Base-by-base conservation (phyloP, 768 basidiomycete genomes). In the Psilocybe azurescens region DNA sequence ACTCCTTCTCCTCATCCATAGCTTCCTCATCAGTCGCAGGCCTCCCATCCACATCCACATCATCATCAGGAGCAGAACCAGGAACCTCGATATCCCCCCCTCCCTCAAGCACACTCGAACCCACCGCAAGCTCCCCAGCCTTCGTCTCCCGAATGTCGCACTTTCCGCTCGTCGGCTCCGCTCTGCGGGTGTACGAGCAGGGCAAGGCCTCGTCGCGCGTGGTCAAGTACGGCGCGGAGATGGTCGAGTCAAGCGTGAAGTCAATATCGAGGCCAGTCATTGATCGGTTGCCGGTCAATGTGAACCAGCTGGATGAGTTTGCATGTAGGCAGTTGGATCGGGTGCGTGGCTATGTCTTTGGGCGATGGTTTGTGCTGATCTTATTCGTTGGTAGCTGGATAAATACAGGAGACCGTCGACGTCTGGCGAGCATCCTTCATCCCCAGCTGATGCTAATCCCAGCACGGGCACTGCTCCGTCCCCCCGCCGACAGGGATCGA, bases 171-270 rank as follows among this genome's bases (percentile, higher is more conserved):
- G 87, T 95, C 8, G 86, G 86, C 65, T 83, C 86, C 20, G 93
- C 91, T 1, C 69, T 94, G 16, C 76, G 87, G 10, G 88, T 84
- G 0, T 94, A 94, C 66, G 93, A 94, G 70, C 87, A 92, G 18
- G 88, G 89, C 48, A 95, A 95, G 74, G 91, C 90, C 6, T 87
- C 86, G 65, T 94, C 92, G 9, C 79, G 91, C 38, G 91, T 95
- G 49, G 91, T 95, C 65, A 94, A 95, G 93, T 94, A 93, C 70
- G 91, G 94, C 53, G 93, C 91, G 16, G 89, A 90, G 74, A 90
- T 94, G 84, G 85, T 94, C 77, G 94, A 94, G 74, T 90, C 88
- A 3, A 89, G 90, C 58, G 88, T 95, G 41, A 91, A 89, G 73
- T 83, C 88, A 16, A 87, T 95, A 44, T 91, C 92, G 29, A 82